Evolutionary conservation across 192 early-diverging fungal genomes (phyloP), one percentile per base, ranked within the genome.

Genomic region (Coemansia sp.): DNA sequence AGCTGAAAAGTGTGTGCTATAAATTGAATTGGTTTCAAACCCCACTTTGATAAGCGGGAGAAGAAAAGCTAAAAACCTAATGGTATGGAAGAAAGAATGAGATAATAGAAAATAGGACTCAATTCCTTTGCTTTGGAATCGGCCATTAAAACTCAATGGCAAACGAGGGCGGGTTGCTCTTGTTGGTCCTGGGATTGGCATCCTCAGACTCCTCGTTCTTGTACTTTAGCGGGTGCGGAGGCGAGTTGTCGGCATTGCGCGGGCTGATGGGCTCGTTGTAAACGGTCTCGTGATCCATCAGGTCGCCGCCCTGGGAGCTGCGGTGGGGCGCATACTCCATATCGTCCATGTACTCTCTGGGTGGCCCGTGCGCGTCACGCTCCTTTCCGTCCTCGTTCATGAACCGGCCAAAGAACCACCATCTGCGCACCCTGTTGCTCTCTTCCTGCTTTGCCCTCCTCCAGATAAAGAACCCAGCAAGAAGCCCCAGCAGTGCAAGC

Each of bases 391-490:
- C 63, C 2, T 64, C 63, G 45, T 67, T 66, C 55, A 63, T 46
- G 44, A 69, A 55, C n/a, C 76, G 56, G 6, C 69, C 75, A 57
- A 68, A 77, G 49, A 72, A 62, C 75, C 75, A 77, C 75, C 75
- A 77, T 2, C 62, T 60, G 39, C 70, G 75, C 34, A 72, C 75
- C 10, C 75, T 65, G 11, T 62, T 68, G 43, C 26, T 49, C 11
- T n/a, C 58, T 6, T 26, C 9, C 49, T 68, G 65, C 10, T 64
- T 51, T 5, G 24, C 33, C 48, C 52, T 64, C 43, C 26, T 68
- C 18, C 57, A 33, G 35, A 60, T 56, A 5, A 72, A 56, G 41
- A 35, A 68, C 6, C 39, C 64, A 8, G 57, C 57, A 46, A 75
- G 53, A 8, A 75, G 63, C 0, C 48, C 67, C 48, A 66, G 43